Evolutionary conservation across 257 asterid genomes (phyloP).

Genomic region (Thymus mandschuricus): DNA sequence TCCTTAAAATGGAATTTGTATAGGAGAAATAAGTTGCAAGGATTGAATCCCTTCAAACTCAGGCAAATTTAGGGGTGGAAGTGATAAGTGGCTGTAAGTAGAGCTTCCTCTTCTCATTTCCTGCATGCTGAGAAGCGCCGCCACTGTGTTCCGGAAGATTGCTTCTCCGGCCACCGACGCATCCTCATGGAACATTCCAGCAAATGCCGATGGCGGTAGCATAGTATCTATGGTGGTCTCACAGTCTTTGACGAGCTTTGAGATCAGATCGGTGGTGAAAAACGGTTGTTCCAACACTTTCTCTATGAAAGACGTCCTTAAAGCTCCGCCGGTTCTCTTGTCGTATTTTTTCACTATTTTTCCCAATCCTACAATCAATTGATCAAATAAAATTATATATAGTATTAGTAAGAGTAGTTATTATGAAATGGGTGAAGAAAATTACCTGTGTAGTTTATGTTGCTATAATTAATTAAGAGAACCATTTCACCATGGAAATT

Average conservation of each 20-base stretch:
- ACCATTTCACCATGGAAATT: conserved; percentile 99
- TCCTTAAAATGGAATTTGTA: conserved; percentile 27
- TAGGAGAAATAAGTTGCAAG: conserved; percentile 59
- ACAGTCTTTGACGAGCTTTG: conserved; percentile 85
- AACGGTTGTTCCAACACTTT: conserved; percentile 78
- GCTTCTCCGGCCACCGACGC: conserved; percentile 60
- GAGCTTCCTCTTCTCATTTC: conserved; percentile 93
- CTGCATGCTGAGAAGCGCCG: conserved; percentile 81
- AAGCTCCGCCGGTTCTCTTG: conserved; percentile 82
- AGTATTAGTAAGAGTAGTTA: no score
- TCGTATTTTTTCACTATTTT: conserved; percentile 88
- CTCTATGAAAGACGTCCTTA: conserved; percentile 69
- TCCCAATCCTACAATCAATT: conserved; percentile 54
- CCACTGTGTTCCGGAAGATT: conserved; percentile 76
- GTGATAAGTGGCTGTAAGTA: conserved; percentile 75
- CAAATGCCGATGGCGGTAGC: conserved; percentile 48
- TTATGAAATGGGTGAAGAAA: no score
- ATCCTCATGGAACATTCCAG: background rate
- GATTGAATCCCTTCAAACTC: conserved; percentile 66
- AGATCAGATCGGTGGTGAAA: conserved; percentile 73
- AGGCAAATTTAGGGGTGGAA: conserved; percentile 78
- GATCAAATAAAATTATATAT: no score
- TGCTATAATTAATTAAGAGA: conserved; percentile 79
- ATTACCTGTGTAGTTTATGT: conserved; percentile 52
- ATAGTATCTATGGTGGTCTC: conserved; percentile 69